Evolutionary conservation across 257 asterid species (phyloP).

Genomic region (Voacanga thouarsii): DNA sequence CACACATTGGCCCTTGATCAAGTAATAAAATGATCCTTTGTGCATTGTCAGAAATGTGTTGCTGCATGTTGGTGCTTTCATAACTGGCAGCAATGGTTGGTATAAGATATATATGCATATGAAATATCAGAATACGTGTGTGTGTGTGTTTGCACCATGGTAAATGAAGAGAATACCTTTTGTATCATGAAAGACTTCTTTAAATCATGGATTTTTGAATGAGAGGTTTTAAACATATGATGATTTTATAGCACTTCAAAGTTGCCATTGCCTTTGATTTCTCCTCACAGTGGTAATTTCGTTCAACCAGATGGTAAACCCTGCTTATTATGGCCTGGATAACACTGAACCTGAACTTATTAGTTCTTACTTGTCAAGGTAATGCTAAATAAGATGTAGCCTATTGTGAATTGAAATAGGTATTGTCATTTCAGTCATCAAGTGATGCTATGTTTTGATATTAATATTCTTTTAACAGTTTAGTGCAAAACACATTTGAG

Average conservation of each 20-base stretch:
- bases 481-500: constrained; percentile 77
- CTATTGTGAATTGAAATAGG: constrained; percentile 13
- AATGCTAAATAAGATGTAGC: constrained; percentile 14
- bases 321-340: constrained; percentile 91
- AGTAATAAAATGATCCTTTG: not conserved
- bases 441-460: constrained; percentile 13
- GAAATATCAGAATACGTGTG: not conserved
- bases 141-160: not conserved
- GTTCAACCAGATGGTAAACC: constrained; percentile 70
- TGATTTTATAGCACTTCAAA: not conserved
- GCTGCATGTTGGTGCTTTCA: not conserved
- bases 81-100: not conserved
- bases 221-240: not conserved
- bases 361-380: constrained; percentile 93
- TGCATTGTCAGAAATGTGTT: not conserved
- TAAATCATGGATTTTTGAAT: not conserved
- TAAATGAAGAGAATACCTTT: not conserved
- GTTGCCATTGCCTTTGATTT: not conserved
- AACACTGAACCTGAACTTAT: constrained; percentile 70
- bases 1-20: not conserved
- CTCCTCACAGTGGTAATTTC: not conserved
- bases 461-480: constrained; percentile 42
- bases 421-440: constrained; percentile 8
- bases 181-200: not conserved
- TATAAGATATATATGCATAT: not conserved